phyloP scores from a whole-genome alignment of 441 rosid species.

The Gossypium gossypioides region DNA sequence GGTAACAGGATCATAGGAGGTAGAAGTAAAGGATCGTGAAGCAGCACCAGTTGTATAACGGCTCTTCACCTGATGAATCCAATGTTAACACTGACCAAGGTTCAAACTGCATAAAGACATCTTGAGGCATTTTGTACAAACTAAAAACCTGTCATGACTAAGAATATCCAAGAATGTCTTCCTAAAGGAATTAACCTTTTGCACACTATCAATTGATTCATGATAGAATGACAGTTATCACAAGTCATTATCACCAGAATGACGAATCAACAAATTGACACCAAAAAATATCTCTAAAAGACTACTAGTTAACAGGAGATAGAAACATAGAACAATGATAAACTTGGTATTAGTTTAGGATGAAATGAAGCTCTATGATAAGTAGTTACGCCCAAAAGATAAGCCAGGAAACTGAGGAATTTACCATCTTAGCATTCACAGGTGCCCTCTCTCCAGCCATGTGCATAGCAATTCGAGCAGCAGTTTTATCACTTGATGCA shows the following conservation, averaged over 20 bases:
- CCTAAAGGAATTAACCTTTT: background rate
- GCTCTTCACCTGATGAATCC: constrained; percentile 64
- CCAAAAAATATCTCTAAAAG: background rate
- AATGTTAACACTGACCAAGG: constrained; percentile 20
- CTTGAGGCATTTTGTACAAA: background rate
- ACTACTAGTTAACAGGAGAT: background rate
- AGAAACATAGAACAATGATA: background rate
- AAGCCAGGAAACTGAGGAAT: constrained; percentile 18
- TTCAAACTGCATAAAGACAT: background rate
- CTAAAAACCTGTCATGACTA: background rate
- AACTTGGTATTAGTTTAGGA: background rate
- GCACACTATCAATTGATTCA: background rate
- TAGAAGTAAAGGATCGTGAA: constrained; percentile 88
- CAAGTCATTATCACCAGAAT: background rate
- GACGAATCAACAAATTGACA: background rate
- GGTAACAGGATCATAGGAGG: constrained; percentile 80
- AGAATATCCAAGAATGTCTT: background rate
- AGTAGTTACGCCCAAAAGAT: background rate
- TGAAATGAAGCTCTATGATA: background rate
- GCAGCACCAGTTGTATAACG: constrained; percentile 85
- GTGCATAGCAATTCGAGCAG: constrained; percentile 92
- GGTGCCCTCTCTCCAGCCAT: constrained; percentile 91
- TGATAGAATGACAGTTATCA: background rate
- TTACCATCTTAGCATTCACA: constrained; percentile 73
- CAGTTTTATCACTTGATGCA: constrained; percentile 66